Evolutionary conservation across 306 rosid genomes (phyloP).

Genomic region (Crotalaria pallida): DNA sequence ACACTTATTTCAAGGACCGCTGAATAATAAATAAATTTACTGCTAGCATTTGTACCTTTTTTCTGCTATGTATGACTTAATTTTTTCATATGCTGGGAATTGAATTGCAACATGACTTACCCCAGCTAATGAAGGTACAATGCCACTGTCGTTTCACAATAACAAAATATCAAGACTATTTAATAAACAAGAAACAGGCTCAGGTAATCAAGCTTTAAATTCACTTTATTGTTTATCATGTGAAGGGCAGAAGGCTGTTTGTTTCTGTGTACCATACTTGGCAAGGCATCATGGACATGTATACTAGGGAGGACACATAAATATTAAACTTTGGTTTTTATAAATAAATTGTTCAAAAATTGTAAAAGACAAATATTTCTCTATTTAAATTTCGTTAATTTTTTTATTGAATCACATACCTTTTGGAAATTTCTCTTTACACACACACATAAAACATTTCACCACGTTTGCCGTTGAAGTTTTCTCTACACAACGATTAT

Average conservation of each 20-base stretch:
- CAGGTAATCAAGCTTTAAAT: background rate
- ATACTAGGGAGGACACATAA: no score
- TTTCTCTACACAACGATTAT: no score
- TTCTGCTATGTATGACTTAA: constrained; percentile 66
- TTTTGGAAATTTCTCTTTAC: no score
- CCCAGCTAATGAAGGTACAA: constrained; percentile 85
- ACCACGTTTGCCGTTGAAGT: no score
- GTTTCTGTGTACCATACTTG: background rate
- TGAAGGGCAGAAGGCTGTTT: background rate
- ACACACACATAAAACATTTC: no score
- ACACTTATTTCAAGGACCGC: background rate
- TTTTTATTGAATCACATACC: no score
- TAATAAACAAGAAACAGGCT: background rate
- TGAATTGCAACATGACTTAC: constrained; percentile 97
- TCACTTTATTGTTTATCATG: background rate
- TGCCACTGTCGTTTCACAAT: constrained; percentile 70
- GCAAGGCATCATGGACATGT: background rate
- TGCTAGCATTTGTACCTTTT: constrained; percentile 43
- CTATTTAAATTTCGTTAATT: no score
- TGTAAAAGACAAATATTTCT: no score
- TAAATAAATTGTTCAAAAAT: no score
- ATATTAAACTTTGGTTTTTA: no score
- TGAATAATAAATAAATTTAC: background rate
- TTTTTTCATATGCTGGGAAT: constrained; percentile 81
- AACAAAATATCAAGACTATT: constrained; percentile 21